A percentile compares a stretch with the other conserved stretches of the same genome.
Evolutionary conservation across 495 filamentous ascomycete genomes (phyloP).

Genomic region (Neurospora pannonica): DNA sequence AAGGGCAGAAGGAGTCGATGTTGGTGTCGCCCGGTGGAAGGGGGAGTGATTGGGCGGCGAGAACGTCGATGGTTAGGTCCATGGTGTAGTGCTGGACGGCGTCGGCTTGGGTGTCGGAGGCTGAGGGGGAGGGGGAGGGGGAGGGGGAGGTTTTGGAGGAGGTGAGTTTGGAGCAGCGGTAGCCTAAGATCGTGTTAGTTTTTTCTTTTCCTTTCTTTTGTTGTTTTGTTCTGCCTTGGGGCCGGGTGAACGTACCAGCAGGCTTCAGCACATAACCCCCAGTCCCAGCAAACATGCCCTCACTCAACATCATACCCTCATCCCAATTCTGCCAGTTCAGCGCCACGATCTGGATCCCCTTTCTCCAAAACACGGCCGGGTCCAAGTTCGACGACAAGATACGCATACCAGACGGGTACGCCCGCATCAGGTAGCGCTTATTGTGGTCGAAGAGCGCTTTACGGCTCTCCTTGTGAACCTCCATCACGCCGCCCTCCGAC

Average conservation of each 20-base stretch:
- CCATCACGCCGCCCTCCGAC: slow-evolving; percentile 67
- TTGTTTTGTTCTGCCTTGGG: neutral
- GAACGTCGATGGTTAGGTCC: slow-evolving; percentile 43
- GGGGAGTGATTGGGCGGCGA: slow-evolving; percentile 50
- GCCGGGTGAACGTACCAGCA: slow-evolving; percentile 26
- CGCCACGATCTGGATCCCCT: slow-evolving; percentile 85
- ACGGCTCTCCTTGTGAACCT: slow-evolving; percentile 53
- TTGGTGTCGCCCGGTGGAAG: slow-evolving; percentile 44
- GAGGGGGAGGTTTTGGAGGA: neutral
- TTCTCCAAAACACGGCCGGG: slow-evolving; percentile 73
- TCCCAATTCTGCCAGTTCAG: slow-evolving; percentile 93
- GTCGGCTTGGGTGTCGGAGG: slow-evolving; percentile 14
- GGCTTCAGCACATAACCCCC: slow-evolving; percentile 84
- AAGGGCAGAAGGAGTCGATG: slow-evolving; percentile 57
- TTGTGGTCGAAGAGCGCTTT: slow-evolving; percentile 71
- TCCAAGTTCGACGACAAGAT: slow-evolving; percentile 80
- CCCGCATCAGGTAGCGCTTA: slow-evolving; percentile 72
- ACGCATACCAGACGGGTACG: slow-evolving; percentile 76
- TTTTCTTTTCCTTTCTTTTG: neutral
- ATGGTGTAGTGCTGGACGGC: slow-evolving; percentile 37
- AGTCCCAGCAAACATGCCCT: slow-evolving; percentile 79
- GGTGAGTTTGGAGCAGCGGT: slow-evolving; percentile 19
- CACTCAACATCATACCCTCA: slow-evolving; percentile 90
- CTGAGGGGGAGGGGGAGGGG: neutral
- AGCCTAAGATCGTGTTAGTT: slow-evolving; percentile 10